These are phyloP conservation scores for Psilocybe cyanescens DNA, from an alignment of 768 basidiomycete species.

Conservation along the genomic window DNA sequence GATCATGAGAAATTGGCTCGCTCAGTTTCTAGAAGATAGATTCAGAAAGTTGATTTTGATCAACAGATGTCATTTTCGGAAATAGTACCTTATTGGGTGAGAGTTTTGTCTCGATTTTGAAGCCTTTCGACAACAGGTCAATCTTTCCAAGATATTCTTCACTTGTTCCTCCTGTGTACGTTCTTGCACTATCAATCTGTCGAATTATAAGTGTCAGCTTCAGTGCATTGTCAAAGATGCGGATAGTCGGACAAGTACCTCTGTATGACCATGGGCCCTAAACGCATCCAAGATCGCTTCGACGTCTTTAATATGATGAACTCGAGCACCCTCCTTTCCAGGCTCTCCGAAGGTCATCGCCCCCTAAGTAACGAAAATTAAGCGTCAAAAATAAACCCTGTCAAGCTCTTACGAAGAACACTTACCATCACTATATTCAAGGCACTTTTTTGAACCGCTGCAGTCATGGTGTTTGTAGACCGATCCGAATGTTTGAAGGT, in stretches of 20 bases:
- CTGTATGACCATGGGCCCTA: slow-evolving; percentile 57
- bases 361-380: slow-evolving; percentile 34
- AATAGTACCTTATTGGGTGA: slow-evolving; percentile 38
- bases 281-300: slow-evolving; percentile 59
- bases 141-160: slow-evolving; percentile 57
- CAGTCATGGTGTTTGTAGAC: slow-evolving; percentile 19
- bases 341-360: slow-evolving; percentile 58
- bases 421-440: slow-evolving; percentile 56
- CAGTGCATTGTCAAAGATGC: not conserved
- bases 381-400: too few species aligned
- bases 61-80: not conserved
- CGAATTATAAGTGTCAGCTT: slow-evolving; percentile 29
- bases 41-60: not conserved
- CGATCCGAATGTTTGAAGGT: not conserved
- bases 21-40: not conserved
- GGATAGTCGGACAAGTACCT: slow-evolving; percentile 32
- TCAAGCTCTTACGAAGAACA: not conserved
- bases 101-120: slow-evolving; percentile 65
- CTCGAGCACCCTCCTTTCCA: slow-evolving; percentile 52
- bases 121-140: slow-evolving; percentile 50
- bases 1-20: slow-evolving; percentile 32
- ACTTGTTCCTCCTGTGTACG: slow-evolving; percentile 57
- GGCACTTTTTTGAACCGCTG: slow-evolving; percentile 38
- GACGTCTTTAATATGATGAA: slow-evolving; percentile 50
- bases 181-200: slow-evolving; percentile 55